phyloP scores from a whole-genome alignment of 306 rosid species.

The Echinosophora koreensis region DNA sequence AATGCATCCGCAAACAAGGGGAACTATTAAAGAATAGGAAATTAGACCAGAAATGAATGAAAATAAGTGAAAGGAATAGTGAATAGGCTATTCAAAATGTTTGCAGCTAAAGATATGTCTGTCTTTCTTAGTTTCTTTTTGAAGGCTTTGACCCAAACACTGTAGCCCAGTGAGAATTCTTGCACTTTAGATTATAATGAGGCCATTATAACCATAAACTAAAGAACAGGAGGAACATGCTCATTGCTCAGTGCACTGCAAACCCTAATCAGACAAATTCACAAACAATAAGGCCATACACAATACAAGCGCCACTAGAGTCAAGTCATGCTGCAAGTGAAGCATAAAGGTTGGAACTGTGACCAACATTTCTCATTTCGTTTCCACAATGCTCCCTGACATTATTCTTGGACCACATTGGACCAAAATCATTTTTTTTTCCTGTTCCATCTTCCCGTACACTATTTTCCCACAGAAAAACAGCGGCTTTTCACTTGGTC shows the following conservation, averaged over 20 bases:
- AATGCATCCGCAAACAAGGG: conserved; percentile 3
- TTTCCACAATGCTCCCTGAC: conserved; percentile 39
- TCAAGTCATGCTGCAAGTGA: conserved; percentile 50
- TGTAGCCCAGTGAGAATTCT: conserved; percentile 37
- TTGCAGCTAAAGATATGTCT: conserved; percentile 10
- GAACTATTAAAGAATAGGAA: conserved; percentile 2
- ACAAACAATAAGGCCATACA: conserved; percentile 15
- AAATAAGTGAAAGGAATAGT: conserved; percentile 13
- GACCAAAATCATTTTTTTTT: conserved; percentile 1
- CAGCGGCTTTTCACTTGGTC: conserved; percentile 30
- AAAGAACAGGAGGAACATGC: conserved; percentile 20
- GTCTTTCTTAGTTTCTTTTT: not conserved
- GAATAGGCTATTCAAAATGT: conserved; percentile 9
- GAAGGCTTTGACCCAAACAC: conserved; percentile 25
- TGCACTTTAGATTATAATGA: not conserved
- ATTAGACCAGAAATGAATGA: not conserved
- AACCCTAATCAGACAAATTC: conserved; percentile 44
- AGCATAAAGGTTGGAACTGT: conserved; percentile 45
- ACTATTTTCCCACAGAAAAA: conserved; percentile 33
- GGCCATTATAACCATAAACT: conserved; percentile 10
- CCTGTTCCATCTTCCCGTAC: conserved; percentile 34
- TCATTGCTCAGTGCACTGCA: conserved; percentile 31
- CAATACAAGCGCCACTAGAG: conserved; percentile 50
- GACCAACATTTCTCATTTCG: conserved; percentile 20
- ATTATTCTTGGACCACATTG: conserved; percentile 54